A percentile compares a stretch with the other conserved stretches of the same genome.
Conservation (phyloP, 805 yeast genomes). For the Wickerhamiella australiensis region DNA sequence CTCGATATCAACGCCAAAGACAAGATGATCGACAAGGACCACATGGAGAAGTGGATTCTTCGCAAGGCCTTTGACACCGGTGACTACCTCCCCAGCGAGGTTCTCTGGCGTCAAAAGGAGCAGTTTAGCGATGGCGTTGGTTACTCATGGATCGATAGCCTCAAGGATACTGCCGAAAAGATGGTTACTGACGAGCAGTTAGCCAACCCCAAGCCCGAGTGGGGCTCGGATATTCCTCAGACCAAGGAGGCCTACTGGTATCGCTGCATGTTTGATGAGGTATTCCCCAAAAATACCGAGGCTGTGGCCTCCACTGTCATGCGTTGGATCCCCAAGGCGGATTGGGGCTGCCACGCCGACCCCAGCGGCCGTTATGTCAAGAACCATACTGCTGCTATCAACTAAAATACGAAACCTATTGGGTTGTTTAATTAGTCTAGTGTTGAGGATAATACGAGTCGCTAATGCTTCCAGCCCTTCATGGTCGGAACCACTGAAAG, state of each 20-base stretch:
- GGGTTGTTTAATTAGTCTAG: not conserved
- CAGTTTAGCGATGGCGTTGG: constrained; percentile 99
- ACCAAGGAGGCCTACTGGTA: constrained; percentile 99
- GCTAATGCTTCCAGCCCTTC: too few relatives aligned
- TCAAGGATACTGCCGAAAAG: constrained; percentile 88
- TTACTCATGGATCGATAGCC: constrained; percentile 97
- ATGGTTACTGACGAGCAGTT: constrained; percentile 81
- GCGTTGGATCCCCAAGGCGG: constrained; percentile 99
- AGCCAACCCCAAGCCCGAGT: constrained; percentile 80
- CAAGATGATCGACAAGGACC: constrained; percentile 67
- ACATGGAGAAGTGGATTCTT: constrained; percentile 85
- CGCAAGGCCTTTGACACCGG: constrained; percentile 96
- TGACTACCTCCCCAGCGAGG: constrained; percentile 90
- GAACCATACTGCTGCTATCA: constrained; percentile 65
- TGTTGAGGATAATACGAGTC: too few relatives aligned
- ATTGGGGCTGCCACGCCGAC: constrained; percentile 99
- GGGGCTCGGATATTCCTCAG: constrained; percentile 92
- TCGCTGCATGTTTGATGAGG: constrained; percentile 88
- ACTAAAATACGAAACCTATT: constrained; percentile 5
- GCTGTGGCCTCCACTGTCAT: constrained; percentile 94
- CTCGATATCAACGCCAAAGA: constrained; percentile 93
- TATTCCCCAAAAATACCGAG: constrained; percentile 72
- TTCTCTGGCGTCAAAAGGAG: constrained; percentile 99
- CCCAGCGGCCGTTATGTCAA: constrained; percentile 96
- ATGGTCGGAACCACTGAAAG: too few relatives aligned